These are phyloP conservation scores for Exophiala xenobiotica DNA, from an alignment of 2,329 filamentous ascomycete species.

Conservation along the genomic window DNA sequence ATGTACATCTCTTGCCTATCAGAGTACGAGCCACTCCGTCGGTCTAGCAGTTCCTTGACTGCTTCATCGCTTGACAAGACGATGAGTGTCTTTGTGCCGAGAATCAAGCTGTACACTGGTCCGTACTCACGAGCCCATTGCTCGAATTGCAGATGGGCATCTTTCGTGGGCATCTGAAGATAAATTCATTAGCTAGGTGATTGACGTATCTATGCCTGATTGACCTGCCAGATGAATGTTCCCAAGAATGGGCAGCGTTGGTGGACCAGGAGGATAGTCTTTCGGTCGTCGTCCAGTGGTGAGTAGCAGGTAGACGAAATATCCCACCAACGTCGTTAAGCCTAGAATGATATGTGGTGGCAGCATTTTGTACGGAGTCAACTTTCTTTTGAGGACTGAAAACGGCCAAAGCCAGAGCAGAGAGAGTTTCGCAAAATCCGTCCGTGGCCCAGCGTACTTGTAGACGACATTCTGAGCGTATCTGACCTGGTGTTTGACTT, in stretches of 20 bases:
- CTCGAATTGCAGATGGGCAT: constrained; percentile 49
- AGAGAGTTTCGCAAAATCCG: no score
- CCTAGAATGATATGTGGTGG: not conserved
- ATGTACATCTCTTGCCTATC: constrained; percentile 49
- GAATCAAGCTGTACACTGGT: constrained; percentile 52
- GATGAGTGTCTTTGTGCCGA: constrained; percentile 51
- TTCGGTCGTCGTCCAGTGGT: not conserved
- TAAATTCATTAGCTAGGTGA: no score
- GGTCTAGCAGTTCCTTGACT: constrained; percentile 55
- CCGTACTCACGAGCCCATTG: constrained; percentile 56
- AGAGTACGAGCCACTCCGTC: constrained; percentile 52
- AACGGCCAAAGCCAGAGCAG: no score
- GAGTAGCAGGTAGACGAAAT: not conserved
- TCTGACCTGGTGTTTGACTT: no score
- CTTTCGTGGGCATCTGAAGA: constrained; percentile 42
- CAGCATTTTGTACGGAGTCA: not conserved
- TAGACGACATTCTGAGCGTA: no score
- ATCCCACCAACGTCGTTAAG: not conserved
- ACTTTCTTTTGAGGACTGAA: not conserved
- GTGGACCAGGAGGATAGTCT: constrained; percentile 50
- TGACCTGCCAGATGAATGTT: constrained; percentile 47
- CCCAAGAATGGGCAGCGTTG: constrained; percentile 52
- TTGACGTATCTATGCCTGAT: constrained; percentile 3
- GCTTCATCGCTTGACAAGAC: constrained; percentile 48
- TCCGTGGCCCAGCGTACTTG: no score